Evolutionary conservation across 2,329 filamentous ascomycete species (phyloP).

Genomic region (Neocucurbitaria cava): DNA sequence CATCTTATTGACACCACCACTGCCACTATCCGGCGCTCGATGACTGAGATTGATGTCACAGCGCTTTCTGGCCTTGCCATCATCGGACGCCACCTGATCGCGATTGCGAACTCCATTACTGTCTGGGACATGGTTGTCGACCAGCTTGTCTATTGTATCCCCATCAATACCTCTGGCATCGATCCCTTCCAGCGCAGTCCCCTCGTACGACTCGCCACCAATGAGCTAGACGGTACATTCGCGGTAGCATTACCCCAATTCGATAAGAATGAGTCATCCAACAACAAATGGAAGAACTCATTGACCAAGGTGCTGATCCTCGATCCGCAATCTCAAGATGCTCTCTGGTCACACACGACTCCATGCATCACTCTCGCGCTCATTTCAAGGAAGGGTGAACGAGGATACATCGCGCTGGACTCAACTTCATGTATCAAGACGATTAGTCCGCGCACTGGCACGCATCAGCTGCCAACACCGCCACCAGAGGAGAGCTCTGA

Average conservation of each 20-base stretch:
- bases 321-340: constrained; percentile 64
- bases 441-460: constrained; percentile 41
- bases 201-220: constrained; percentile 70
- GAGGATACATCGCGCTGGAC: constrained; percentile 79
- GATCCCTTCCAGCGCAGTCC: constrained; percentile 50
- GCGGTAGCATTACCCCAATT: constrained; percentile 47
- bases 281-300: constrained; percentile 47
- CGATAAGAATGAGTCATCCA: constrained; percentile 43
- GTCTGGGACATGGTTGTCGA: constrained; percentile 88
- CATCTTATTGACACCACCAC: constrained; percentile 78
- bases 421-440: constrained; percentile 73
- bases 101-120: constrained; percentile 74
- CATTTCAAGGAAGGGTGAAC: constrained; percentile 67
- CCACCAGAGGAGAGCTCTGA: constrained; percentile 46
- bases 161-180: constrained; percentile 53
- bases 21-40: constrained; percentile 70
- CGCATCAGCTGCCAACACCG: constrained; percentile 37
- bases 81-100: constrained; percentile 75
- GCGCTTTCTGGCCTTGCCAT: constrained; percentile 73
- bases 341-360: constrained; percentile 64
- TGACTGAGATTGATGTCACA: constrained; percentile 72
- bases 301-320: constrained; percentile 69
- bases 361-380: constrained; percentile 70
- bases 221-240: constrained; percentile 60
- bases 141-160: constrained; percentile 71